A percentile compares a stretch with the other conserved stretches of the same genome.
phyloP scores from a whole-genome alignment of 768 basidiomycete species.

The Podaxis carcinomalis region DNA sequence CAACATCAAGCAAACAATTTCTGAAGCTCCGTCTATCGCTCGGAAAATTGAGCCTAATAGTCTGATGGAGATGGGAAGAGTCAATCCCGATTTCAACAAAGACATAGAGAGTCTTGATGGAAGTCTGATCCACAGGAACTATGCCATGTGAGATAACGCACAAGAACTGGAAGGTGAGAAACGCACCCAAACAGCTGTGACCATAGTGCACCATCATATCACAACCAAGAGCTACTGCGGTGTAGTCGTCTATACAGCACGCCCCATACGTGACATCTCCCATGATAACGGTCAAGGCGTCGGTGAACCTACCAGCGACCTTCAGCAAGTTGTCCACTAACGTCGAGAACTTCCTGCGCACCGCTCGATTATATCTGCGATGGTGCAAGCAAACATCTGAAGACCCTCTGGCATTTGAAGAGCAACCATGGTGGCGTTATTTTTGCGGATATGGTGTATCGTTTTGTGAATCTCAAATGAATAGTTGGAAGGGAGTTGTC shows the following conservation, averaged over 20 bases:
- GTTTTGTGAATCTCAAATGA: slow-evolving; percentile 99
- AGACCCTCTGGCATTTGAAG: slow-evolving; percentile 99
- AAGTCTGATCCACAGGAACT: slow-evolving; percentile 95
- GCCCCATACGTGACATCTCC: slow-evolving; percentile 99
- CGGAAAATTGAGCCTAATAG: slow-evolving; percentile 88
- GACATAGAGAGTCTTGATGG: slow-evolving; percentile 92
- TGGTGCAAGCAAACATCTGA: slow-evolving; percentile 96
- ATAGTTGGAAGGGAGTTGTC: slow-evolving; percentile 83
- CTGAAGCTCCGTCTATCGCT: slow-evolving; percentile 64
- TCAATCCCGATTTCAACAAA: slow-evolving; percentile 98
- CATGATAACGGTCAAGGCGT: slow-evolving; percentile 86
- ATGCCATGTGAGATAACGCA: slow-evolving; percentile 10
- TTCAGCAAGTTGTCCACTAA: slow-evolving; percentile 1
- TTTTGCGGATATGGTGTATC: slow-evolving; percentile 86
- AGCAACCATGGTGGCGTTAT: slow-evolving; percentile 81
- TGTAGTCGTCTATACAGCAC: slow-evolving; percentile 98
- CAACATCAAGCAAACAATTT: slow-evolving; percentile 54
- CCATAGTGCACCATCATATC: slow-evolving; percentile 99
- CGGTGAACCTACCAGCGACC: slow-evolving; percentile 61
- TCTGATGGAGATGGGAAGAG: slow-evolving; percentile 73
- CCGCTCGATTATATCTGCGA: slow-evolving; percentile 95
- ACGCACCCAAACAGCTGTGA: slow-evolving; percentile 91
- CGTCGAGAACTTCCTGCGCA: slow-evolving; percentile 34
- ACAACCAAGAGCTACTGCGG: slow-evolving; percentile 91
- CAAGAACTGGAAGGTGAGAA: background rate